phyloP scores from a whole-genome alignment of 345 rosid species.

The Trapa bicornis region DNA sequence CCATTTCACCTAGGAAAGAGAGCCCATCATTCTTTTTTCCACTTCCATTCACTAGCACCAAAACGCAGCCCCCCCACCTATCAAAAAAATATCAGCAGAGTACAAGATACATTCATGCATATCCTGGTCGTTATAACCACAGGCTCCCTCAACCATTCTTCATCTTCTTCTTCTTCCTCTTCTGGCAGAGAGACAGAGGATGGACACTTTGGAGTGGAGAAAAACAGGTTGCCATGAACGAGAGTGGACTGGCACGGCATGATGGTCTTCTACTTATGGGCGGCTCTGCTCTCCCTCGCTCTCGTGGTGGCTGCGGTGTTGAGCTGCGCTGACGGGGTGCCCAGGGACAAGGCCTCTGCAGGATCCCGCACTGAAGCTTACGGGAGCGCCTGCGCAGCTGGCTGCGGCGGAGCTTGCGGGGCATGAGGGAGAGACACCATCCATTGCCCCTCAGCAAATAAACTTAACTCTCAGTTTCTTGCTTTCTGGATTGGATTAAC shows the following conservation, averaged over 20 bases:
- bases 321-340: constrained; percentile 42
- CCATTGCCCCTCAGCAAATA: neutral
- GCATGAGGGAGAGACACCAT: constrained; percentile 11
- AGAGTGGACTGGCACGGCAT: constrained; percentile 10
- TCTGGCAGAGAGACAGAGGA: constrained; percentile 4
- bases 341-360: constrained; percentile 27
- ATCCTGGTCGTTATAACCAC: neutral
- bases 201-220: constrained; percentile 22
- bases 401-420: constrained; percentile 45
- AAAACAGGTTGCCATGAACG: constrained; percentile 4
- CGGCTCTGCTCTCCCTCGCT: constrained; percentile 22
- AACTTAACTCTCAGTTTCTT: too few relatives aligned
- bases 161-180: neutral
- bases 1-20: too few relatives aligned
- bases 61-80: neutral
- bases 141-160: neutral
- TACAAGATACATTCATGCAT: neutral
- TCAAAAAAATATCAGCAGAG: neutral
- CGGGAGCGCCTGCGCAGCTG: constrained; percentile 25
- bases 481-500: too few relatives aligned
- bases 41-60: neutral
- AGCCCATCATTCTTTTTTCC: too few relatives aligned
- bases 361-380: constrained; percentile 17
- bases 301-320: constrained; percentile 19
- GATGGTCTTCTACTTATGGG: constrained; percentile 18